Percentiles rank a stretch among this genome's conserved stretches.
Conservation (phyloP, 805 yeast species). For the Wickerhamomyces pijperi region DNA sequence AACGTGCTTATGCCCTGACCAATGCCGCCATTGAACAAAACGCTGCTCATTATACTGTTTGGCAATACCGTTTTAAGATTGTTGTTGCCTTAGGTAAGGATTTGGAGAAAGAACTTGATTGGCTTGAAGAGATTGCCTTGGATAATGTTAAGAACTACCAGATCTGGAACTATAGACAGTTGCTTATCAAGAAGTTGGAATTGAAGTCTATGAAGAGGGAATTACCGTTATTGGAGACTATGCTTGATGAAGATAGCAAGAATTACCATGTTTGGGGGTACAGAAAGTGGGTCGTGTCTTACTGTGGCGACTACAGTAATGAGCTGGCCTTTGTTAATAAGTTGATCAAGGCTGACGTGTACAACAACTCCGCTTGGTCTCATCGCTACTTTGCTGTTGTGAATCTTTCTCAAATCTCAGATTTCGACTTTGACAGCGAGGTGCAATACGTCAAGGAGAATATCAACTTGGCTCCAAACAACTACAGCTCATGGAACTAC, state of each 20-base stretch:
- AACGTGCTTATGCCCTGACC: conserved; percentile 62
- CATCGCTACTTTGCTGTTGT: conserved; percentile 58
- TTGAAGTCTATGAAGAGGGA: conserved; percentile 42
- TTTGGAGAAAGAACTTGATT: conserved; percentile 47
- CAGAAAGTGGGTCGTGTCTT: conserved; percentile 67
- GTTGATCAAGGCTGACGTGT: conserved; percentile 48
- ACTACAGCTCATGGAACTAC: conserved; percentile 83
- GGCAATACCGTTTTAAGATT: conserved; percentile 62
- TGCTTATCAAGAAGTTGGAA: conserved; percentile 32
- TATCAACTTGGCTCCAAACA: conserved; percentile 61
- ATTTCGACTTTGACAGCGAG: conserved; percentile 30
- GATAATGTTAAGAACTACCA: conserved; percentile 87
- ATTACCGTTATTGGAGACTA: conserved; percentile 47
- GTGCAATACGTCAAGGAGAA: conserved; percentile 35
- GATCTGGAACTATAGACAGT: conserved; percentile 89
- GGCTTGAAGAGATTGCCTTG: conserved; percentile 71
- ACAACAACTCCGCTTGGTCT: conserved; percentile 92
- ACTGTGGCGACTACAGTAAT: conserved; percentile 34
- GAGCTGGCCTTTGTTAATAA: conserved; percentile 43
- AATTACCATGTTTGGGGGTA: conserved; percentile 97
- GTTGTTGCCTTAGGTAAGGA: conserved; percentile 27
- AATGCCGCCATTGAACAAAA: conserved; percentile 49
- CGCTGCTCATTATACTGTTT: conserved; percentile 87
- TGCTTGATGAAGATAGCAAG: conserved; percentile 72
- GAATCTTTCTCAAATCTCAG: conserved; percentile 8